Conservation (phyloP, 73 alveolate species). For the Paramecium sonneborni region DNA sequence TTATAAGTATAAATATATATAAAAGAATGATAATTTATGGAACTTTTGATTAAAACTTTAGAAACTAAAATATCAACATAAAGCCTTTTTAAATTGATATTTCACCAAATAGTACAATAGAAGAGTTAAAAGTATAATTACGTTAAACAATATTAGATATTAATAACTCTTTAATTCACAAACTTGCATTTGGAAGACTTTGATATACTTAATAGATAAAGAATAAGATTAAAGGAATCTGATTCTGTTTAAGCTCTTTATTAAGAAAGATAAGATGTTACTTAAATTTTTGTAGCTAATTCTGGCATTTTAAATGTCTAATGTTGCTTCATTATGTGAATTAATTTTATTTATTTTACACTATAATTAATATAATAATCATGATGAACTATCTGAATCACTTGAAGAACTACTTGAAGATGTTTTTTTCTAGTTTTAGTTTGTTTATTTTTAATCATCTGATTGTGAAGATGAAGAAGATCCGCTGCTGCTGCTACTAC, state of each 20-base stretch:
- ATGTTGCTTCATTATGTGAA: neutral
- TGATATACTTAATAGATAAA: neutral
- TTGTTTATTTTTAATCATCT: neutral
- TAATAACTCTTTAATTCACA: neutral
- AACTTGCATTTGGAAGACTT: neutral
- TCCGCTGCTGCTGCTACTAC: conserved; percentile 24
- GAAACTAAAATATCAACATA: neutral
- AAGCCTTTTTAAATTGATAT: neutral
- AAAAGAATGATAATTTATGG: neutral
- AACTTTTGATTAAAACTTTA: neutral
- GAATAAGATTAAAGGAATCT: neutral
- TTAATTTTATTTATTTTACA: neutral
- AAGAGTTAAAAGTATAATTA: neutral
- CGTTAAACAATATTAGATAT: neutral
- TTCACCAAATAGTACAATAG: neutral
- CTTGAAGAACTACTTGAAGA: conserved; percentile 26
- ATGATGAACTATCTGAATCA: conserved; percentile 33
- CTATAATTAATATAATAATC: conserved; percentile 5
- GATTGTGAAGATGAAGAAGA: conserved; percentile 10
- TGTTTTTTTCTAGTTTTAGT: neutral
- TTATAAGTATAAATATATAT: neutral
- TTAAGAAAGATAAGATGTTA: neutral
- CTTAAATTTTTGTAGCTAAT: neutral
- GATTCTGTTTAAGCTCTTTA: neutral
- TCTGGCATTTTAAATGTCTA: too few relatives aligned